Evolutionary conservation across 495 filamentous ascomycete genomes (phyloP), one percentile per base, ranked within the genome.

Genomic region (Geopyxis carbonaria): DNA sequence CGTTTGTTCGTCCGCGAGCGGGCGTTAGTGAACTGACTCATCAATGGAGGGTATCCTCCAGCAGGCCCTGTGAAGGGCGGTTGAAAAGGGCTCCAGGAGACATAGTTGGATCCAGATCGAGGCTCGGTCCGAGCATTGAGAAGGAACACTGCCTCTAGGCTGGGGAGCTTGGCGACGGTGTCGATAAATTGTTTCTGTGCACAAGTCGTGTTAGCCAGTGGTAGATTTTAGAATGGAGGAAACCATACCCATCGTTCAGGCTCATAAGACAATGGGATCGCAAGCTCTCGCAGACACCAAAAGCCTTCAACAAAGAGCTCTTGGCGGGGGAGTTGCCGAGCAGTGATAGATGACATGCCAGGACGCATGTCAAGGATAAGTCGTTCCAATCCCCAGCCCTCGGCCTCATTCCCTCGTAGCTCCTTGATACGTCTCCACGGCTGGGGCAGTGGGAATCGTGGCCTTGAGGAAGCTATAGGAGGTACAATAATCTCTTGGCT

Each of bases 381-480:
- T 2, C 22, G 13, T 30, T 40, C 37, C 10, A 40, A 18, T 7
- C 37, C 37, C 37, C 37, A 40, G 2, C 37, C 37, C 37, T 40
- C 37, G 8, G n/a, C 22, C 22, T 30, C 13, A 1, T 28, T 29
- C 9, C 37, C 37, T n/a, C 24, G 22, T 10, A 40, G 24, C 8
- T 40, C 25, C 3, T 30, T n/a, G 9, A 40, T 28, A 16, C 22
- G 10, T n/a, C 25, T n/a, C 14, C 16, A 40, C 7, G 37, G 37
- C 22, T 29, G 37, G 9, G 37, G 37, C 7, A 37, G 34, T 2
- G 10, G 21, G 11, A 13, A 2, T 9, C 11, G 16, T 9, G 16
- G 9, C 11, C 16, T 3, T 18, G 3, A 18, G 11, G 11, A 10
- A 2, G 16, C 31, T 18, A 34, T 13, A 18, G 11, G 31, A 34